These are phyloP conservation scores for Aspergillus bridgeri DNA, from an alignment of 495 filamentous ascomycete genomes.

Conservation along the genomic window DNA sequence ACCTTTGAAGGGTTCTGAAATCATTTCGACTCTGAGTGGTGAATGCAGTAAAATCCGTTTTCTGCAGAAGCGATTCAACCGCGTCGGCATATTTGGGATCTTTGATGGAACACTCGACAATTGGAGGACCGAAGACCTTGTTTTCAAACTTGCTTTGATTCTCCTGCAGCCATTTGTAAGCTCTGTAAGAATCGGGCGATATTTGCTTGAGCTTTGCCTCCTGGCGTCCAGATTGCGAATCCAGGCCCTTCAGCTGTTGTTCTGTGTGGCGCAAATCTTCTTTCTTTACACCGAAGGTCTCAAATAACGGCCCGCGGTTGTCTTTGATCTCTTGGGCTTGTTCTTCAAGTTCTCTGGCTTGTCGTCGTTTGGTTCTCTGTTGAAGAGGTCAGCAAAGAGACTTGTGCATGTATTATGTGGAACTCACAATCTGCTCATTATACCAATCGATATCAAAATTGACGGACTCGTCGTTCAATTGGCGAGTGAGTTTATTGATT, in stretches of 20 bases:
- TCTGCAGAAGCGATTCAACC: slow-evolving; percentile 67
- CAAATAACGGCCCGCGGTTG: slow-evolving; percentile 19
- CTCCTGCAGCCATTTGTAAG: slow-evolving; percentile 76
- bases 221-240: slow-evolving; percentile 76
- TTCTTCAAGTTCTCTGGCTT: slow-evolving; percentile 29
- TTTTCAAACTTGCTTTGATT: slow-evolving; percentile 72
- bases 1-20: slow-evolving; percentile 59
- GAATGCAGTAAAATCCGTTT: slow-evolving; percentile 64
- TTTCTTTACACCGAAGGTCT: slow-evolving; percentile 25
- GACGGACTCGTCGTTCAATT: slow-evolving; percentile 46
- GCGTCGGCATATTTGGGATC: slow-evolving; percentile 68
- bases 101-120: slow-evolving; percentile 77
- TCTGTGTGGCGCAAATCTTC: slow-evolving; percentile 35
- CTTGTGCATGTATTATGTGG: not conserved
- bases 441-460: slow-evolving; percentile 53
- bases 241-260: slow-evolving; percentile 53
- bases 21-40: slow-evolving; percentile 72
- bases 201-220: slow-evolving; percentile 54
- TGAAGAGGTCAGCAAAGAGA: slow-evolving; percentile 20
- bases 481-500: slow-evolving; percentile 44
- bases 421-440: slow-evolving; percentile 49
- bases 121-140: slow-evolving; percentile 79
- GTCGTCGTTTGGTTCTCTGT: slow-evolving; percentile 37
- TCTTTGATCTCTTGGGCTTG: slow-evolving; percentile 32
- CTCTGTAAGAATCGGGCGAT: slow-evolving; percentile 59